A percentile compares a stretch with the other conserved stretches of the same genome.
Evolutionary conservation across 352 stramenopile species (phyloP).

Genomic region (Pythium periplocum): DNA sequence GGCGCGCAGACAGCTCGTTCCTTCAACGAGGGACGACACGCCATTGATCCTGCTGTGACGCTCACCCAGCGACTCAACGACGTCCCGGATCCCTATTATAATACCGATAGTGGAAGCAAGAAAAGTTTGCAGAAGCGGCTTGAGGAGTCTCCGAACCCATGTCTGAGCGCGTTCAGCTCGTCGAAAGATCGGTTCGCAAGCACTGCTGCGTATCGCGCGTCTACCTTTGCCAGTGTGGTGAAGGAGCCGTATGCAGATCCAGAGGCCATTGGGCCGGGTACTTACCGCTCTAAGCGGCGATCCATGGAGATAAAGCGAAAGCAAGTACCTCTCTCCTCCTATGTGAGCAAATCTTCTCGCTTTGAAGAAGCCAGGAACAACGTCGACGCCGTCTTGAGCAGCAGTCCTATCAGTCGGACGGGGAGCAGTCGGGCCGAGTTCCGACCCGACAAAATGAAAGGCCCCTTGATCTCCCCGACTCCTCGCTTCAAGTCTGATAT

Average conservation of each 20-base stretch:
- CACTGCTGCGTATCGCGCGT: constrained; percentile 55
- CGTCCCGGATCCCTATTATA: constrained; percentile 51
- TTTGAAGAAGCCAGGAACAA: constrained; percentile 57
- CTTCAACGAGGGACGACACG: constrained; percentile 23
- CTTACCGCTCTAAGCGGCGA: constrained; percentile 51
- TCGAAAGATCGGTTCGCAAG: constrained; percentile 64
- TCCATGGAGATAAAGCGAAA: constrained; percentile 57
- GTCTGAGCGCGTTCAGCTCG: constrained; percentile 47
- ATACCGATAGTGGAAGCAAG: constrained; percentile 57
- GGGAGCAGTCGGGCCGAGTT: constrained; percentile 7
- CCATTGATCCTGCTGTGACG: constrained; percentile 40
- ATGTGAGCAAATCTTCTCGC: constrained; percentile 45
- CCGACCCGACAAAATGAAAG: constrained; percentile 31
- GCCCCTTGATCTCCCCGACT: constrained; percentile 50
- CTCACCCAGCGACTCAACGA: constrained; percentile 37
- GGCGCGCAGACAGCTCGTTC: constrained; percentile 25
- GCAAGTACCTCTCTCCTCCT: constrained; percentile 47
- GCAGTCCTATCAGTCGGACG: constrained; percentile 20
- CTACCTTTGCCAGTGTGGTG: constrained; percentile 62
- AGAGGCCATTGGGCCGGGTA: constrained; percentile 49
- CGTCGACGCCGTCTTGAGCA: constrained; percentile 18
- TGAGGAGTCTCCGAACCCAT: constrained; percentile 47
- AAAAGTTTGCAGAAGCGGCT: constrained; percentile 48
- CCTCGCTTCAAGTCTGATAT: constrained; percentile 62
- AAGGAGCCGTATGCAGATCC: constrained; percentile 68